Evolutionary conservation across 2,329 filamentous ascomycete genomes (phyloP).

Genomic region (Aspergillus sp.): DNA sequence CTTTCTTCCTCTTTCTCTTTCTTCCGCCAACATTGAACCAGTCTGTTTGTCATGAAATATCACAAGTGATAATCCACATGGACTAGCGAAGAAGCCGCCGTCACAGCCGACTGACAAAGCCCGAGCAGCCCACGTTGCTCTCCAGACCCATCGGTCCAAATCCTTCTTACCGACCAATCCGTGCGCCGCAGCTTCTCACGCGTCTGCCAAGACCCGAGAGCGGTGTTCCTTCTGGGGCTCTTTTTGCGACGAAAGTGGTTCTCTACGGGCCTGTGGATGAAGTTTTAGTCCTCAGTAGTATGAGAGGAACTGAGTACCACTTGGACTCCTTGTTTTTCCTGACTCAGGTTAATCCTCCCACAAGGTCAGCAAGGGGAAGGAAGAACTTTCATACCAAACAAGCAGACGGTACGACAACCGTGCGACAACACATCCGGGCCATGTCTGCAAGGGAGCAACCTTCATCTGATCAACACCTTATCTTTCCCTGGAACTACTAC

Average conservation of each 20-base stretch:
- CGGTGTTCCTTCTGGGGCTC: background rate
- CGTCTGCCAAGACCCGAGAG: background rate
- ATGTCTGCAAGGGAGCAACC: no score
- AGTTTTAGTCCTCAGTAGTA: no score
- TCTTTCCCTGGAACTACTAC: no score
- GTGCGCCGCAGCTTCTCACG: slow-evolving; percentile 6
- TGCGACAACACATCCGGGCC: no score
- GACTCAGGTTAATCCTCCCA: no score
- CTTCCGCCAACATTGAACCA: background rate
- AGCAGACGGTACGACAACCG: no score
- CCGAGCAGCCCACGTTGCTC: slow-evolving; percentile 7
- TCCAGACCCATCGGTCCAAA: slow-evolving; percentile 8
- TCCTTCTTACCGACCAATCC: slow-evolving; percentile 9
- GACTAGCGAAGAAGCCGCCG: background rate
- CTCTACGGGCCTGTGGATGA: background rate
- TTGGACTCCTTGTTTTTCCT: no score
- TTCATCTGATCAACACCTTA: no score
- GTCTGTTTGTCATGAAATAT: background rate
- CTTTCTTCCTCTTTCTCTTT: no score
- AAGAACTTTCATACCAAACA: no score
- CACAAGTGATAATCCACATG: background rate
- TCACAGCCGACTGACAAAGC: background rate
- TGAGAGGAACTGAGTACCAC: no score
- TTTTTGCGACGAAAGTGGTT: background rate
- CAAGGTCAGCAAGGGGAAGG: no score